Conservation (phyloP, 1,139 yeast genomes). For the Scheffersomyces cryptocercus region DNA sequence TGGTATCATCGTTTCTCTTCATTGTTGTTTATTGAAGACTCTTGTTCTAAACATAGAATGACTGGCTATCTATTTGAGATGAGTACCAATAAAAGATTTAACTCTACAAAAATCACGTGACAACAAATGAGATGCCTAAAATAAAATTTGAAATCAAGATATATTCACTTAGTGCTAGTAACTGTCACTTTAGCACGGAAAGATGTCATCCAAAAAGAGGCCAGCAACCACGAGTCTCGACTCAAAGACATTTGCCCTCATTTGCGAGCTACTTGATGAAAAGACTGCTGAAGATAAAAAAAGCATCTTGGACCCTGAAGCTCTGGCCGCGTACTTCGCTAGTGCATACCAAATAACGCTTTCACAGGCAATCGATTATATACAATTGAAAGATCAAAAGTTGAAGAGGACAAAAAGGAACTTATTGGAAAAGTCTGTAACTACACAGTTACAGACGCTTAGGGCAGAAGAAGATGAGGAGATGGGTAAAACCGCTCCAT, state of each 20-base stretch:
- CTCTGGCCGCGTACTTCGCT: constrained; percentile 46
- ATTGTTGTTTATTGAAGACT: too few relatives aligned
- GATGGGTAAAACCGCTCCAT: constrained; percentile 26
- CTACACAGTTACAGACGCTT: constrained; percentile 50
- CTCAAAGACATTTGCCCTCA: constrained; percentile 49
- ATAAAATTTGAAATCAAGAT: background rate
- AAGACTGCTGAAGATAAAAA: constrained; percentile 47
- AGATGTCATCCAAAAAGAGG: constrained; percentile 14
- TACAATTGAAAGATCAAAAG: constrained; percentile 61
- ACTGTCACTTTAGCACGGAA: too few relatives aligned
- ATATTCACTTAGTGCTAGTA: background rate
- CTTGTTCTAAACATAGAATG: too few relatives aligned
- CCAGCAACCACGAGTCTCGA: constrained; percentile 41
- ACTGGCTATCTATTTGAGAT: too few relatives aligned
- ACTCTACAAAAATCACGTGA: background rate
- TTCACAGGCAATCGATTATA: constrained; percentile 53
- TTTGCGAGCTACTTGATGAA: constrained; percentile 53
- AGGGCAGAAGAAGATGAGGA: constrained; percentile 44
- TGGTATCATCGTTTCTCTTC: too few relatives aligned
- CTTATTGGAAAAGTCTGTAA: constrained; percentile 58
- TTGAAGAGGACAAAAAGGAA: constrained; percentile 66
- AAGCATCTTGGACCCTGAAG: constrained; percentile 19
- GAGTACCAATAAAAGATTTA: background rate
- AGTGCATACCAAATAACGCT: constrained; percentile 59
- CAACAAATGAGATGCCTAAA: background rate